Base-by-base conservation (phyloP, 768 basidiomycete species). In the Amanita rimosa region DNA sequence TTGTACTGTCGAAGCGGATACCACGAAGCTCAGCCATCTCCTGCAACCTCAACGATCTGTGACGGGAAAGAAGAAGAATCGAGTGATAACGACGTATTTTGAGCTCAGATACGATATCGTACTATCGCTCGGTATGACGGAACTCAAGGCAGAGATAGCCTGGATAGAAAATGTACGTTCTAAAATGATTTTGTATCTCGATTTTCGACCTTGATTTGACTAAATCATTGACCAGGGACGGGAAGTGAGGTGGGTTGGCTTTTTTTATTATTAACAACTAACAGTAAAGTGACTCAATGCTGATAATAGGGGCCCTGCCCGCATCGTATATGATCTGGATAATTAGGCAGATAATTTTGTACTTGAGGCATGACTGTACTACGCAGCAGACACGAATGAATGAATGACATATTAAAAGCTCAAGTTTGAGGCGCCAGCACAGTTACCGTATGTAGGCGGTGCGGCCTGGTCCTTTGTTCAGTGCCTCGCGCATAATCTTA, bases 91-190 rank as follows among this genome's bases (percentile, higher is more conserved):
- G 2, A 21, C 22, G 7, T 57, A 51, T 45, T 60, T 46, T 42
- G 31, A 41, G 16, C 22, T 60, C 10, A 48, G 54, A n/a, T 55
- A 52, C 40, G 56, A 57, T 6, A 49, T 58, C 37, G 52, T 55
- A 6, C 50, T 59, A 13, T 50, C 37, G 2, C 57, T 60, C 43
- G 59, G 57, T 9, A 37, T 57, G 19, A 58, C 59, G 6, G 59
- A 59, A 38, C 50, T 59, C 9, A 54, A 49, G 13, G 57, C 59
- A 6, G 56, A 59, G 21, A 51, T 58, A 3, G 52, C 37, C 6
- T 60, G 59, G 57, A 49, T 21, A 11, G 56, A 60, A 21, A 21
- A 57, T 36, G 59, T 55, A 34, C 14, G 57, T 33, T 19, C 13
- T 51, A 13, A n/a, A n/a, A 31, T 22, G 10, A 47, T 40, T 29